A percentile compares a stretch with the other conserved stretches of the same genome.
These are phyloP conservation scores for Dactylellina sp. DNA, from an alignment of 2,329 filamentous ascomycete genomes.

Conservation along the genomic window DNA sequence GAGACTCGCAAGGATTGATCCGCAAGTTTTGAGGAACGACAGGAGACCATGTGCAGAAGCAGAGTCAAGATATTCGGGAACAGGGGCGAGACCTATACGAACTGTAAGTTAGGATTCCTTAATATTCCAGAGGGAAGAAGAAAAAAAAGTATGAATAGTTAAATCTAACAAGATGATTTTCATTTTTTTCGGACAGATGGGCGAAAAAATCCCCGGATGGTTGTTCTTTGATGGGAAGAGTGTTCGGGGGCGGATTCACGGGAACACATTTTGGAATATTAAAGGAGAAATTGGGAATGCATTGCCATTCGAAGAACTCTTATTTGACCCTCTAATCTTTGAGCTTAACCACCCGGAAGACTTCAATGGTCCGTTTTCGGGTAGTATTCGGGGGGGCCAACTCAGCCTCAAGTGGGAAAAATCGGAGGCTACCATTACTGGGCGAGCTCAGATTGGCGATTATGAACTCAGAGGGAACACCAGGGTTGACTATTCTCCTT, in stretches of 20 bases:
- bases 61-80: no score
- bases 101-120: no score
- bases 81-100: no score
- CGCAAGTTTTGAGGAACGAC: no score
- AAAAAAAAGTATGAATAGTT: no score
- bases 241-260: neutral
- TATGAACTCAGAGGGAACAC: neutral
- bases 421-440: neutral
- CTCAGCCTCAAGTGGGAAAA: neutral
- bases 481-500: neutral
- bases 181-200: no score
- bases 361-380: neutral
- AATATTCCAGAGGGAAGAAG: no score
- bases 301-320: neutral
- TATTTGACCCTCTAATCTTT: neutral
- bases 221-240: neutral
- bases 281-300: neutral
- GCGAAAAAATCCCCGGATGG: neutral
- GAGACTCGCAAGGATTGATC: no score
- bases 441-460: neutral
- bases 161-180: no score
- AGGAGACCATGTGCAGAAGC: no score
- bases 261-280: conserved; percentile 3
- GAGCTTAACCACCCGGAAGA: neutral
- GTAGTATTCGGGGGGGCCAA: neutral